These are phyloP conservation scores for Blastocystis sp. DNA, from an alignment of 352 stramenopile species.

Conservation along the genomic window DNA sequence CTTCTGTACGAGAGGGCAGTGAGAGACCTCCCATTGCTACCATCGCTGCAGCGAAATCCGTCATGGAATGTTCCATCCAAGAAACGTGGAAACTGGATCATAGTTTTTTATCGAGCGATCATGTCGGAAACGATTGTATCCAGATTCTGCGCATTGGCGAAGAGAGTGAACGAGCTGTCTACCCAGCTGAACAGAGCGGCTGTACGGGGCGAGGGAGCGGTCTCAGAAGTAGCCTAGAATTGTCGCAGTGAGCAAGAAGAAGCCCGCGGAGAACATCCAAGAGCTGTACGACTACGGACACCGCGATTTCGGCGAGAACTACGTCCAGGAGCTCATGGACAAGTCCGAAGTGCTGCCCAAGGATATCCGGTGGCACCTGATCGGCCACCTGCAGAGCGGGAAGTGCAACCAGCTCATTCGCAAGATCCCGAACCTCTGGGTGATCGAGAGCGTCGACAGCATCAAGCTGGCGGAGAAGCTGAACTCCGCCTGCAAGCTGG, in stretches of 20 bases:
- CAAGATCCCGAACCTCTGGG: slow-evolving; percentile 85
- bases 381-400: slow-evolving; percentile 95
- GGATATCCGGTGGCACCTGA: slow-evolving; percentile 93
- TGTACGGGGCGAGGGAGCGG: not conserved
- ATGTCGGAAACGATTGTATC: slow-evolving; percentile 67
- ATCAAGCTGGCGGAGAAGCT: slow-evolving; percentile 92
- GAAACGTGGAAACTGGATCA: not conserved
- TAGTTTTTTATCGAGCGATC: not conserved
- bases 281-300: slow-evolving; percentile 85
- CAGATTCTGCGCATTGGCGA: slow-evolving; percentile 56
- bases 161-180: slow-evolving; percentile 52
- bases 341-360: slow-evolving; percentile 83
- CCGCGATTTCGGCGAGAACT: slow-evolving; percentile 96
- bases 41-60: not conserved
- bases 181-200: slow-evolving; percentile 40
- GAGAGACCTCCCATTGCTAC: too few relatives aligned
- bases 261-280: slow-evolving; percentile 82
- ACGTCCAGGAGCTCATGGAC: slow-evolving; percentile 92
- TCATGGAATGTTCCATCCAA: not conserved
- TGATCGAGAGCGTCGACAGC: slow-evolving; percentile 92
- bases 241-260: slow-evolving; percentile 90
- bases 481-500: slow-evolving; percentile 78
- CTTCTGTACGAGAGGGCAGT: too few relatives aligned
- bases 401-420: slow-evolving; percentile 88
- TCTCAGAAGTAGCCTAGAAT: slow-evolving; percentile 72